These are phyloP conservation scores for Suillus placidus DNA, from an alignment of 768 basidiomycete genomes.

Conservation along the genomic window DNA sequence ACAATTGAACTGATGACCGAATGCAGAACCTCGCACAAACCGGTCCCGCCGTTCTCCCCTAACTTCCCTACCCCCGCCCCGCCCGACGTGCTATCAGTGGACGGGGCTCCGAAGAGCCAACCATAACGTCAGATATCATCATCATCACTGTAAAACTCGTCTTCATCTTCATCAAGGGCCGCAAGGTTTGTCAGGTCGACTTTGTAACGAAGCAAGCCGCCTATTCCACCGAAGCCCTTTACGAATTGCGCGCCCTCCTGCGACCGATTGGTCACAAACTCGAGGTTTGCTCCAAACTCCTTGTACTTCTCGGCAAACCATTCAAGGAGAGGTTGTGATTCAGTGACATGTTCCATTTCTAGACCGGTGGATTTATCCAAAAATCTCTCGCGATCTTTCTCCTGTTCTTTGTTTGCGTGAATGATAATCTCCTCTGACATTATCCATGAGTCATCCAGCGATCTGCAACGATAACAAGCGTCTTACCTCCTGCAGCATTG, in stretches of 20 bases:
- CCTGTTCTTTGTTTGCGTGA: constrained; percentile 78
- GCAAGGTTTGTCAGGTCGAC: constrained; percentile 89
- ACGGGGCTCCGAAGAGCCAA: constrained; percentile 84
- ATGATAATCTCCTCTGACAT: constrained; percentile 78
- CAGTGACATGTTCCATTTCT: constrained; percentile 90
- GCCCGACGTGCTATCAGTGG: constrained; percentile 65
- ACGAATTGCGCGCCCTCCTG: constrained; percentile 99
- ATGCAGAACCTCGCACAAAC: background rate
- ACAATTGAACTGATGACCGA: background rate
- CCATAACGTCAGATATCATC: constrained; percentile 85
- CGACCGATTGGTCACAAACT: constrained; percentile 94
- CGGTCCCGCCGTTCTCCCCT: constrained; percentile 3
- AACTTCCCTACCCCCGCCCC: constrained; percentile 49
- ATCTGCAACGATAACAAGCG: constrained; percentile 14
- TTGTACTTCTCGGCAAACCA: constrained; percentile 99
- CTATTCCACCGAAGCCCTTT: constrained; percentile 98
- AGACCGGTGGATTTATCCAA: constrained; percentile 90
- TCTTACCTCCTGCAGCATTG: constrained; percentile 85
- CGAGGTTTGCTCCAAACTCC: constrained; percentile 93
- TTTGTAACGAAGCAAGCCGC: constrained; percentile 94
- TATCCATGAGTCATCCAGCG: background rate
- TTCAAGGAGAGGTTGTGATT: constrained; percentile 88
- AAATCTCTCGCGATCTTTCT: constrained; percentile 95
- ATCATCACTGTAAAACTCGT: constrained; percentile 80
- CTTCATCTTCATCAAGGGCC: constrained; percentile 73